Percentiles rank a stretch among this genome's conserved stretches.
Evolutionary conservation across 192 early-diverging fungal genomes (phyloP).

Genomic region (Irineochytrium annulatum): DNA sequence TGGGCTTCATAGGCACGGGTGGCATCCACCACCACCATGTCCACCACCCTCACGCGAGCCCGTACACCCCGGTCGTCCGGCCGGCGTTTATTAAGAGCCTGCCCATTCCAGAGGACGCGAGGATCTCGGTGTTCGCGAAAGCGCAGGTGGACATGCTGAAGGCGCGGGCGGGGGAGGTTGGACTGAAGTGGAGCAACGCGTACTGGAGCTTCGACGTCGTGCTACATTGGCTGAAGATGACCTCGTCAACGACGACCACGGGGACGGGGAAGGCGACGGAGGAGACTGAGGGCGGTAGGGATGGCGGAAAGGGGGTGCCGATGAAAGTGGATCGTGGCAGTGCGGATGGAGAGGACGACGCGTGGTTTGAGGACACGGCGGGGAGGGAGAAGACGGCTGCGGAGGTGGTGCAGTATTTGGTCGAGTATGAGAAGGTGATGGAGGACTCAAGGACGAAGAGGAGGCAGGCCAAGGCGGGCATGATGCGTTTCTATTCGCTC

Average conservation of each 20-base stretch:
- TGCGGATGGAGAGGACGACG: too few relatives aligned
- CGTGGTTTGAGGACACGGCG: too few relatives aligned
- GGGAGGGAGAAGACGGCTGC: not conserved
- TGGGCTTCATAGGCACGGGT: too few relatives aligned
- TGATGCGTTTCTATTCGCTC: not conserved
- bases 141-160: not conserved
- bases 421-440: not conserved
- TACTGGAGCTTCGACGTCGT: slow-evolving; percentile 1
- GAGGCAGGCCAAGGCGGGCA: not conserved
- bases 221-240: not conserved
- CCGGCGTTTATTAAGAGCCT: not conserved
- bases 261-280: not conserved
- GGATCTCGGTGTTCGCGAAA: not conserved
- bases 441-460: not conserved
- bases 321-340: too few relatives aligned
- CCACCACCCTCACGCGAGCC: too few relatives aligned
- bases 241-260: too few relatives aligned
- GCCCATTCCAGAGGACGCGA: not conserved
- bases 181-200: not conserved
- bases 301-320: too few relatives aligned
- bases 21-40: too few relatives aligned
- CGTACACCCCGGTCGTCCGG: too few relatives aligned
- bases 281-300: not conserved
- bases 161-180: not conserved
- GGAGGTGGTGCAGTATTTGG: not conserved